These are phyloP conservation scores for Solanum chacoense DNA, from an alignment of 305 asterid genomes.

Conservation along the genomic window DNA sequence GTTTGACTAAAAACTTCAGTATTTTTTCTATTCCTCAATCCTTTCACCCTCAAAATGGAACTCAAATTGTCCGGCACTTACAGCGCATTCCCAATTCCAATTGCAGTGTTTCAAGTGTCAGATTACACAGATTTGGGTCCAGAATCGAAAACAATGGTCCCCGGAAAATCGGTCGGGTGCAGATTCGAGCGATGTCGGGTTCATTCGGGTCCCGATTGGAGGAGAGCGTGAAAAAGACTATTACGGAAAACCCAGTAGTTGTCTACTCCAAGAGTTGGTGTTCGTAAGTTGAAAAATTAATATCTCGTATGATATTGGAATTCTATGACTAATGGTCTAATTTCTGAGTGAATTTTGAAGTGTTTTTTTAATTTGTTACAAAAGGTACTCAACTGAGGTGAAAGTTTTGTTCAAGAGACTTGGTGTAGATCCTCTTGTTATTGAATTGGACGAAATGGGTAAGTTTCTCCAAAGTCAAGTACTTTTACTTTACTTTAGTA, in stretches of 20 bases:
- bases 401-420: conserved; percentile 58
- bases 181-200: conserved; percentile 46
- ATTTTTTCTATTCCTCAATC: conserved; percentile 13
- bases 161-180: conserved; percentile 2
- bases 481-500: neutral
- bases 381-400: conserved; percentile 71
- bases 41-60: neutral
- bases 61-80: neutral
- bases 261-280: conserved; percentile 52
- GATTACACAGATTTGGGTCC: neutral
- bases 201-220: conserved; percentile 53
- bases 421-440: conserved; percentile 69
- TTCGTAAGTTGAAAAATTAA: conserved; percentile 14
- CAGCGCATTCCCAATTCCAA: conserved; percentile 8
- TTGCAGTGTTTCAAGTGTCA: neutral
- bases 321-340: neutral
- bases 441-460: conserved; percentile 85
- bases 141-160: conserved; percentile 12
- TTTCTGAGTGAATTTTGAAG: neutral
- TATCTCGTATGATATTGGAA: neutral
- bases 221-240: conserved; percentile 42
- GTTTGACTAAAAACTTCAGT: conserved; percentile 16
- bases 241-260: conserved; percentile 61
- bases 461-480: neutral
- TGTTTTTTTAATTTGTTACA: neutral